Percentiles rank a stretch among this genome's conserved stretches.
Evolutionary conservation across 495 filamentous ascomycete species (phyloP).

Genomic region (Lepraria neglecta): DNA sequence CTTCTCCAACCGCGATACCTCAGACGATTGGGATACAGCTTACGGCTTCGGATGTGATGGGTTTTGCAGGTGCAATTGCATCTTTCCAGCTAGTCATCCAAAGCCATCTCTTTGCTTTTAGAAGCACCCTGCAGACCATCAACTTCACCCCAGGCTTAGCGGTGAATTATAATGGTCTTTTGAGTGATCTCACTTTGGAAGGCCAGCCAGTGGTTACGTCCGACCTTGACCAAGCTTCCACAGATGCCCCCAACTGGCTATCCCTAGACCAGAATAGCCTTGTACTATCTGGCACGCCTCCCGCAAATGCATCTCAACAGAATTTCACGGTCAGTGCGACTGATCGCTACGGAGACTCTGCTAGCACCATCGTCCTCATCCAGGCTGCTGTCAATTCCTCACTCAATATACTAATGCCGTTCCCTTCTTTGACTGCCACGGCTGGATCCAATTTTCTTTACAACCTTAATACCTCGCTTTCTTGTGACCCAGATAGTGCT

Average conservation of each 20-base stretch:
- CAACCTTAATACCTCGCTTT: conserved; percentile 49
- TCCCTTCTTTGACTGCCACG: conserved; percentile 46
- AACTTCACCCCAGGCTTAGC: conserved; percentile 51
- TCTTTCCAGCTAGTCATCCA: conserved; percentile 66
- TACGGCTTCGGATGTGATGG: conserved; percentile 72
- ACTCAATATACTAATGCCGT: conserved; percentile 41
- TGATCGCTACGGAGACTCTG: conserved; percentile 57
- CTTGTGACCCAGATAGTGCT: conserved; percentile 33
- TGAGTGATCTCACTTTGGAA: conserved; percentile 55
- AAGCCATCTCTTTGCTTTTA: conserved; percentile 59
- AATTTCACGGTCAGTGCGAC: conserved; percentile 61
- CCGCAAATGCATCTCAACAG: conserved; percentile 45
- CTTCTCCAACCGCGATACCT: conserved; percentile 57
- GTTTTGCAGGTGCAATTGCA: conserved; percentile 62
- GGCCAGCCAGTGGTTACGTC: conserved; percentile 42
- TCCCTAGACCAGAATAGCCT: conserved; percentile 58
- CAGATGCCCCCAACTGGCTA: conserved; percentile 62
- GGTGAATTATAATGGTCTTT: conserved; percentile 52
- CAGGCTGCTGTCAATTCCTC: conserved; percentile 40
- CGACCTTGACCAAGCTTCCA: conserved; percentile 44
- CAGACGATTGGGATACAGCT: conserved; percentile 67
- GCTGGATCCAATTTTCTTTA: conserved; percentile 61
- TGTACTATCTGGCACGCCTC: conserved; percentile 58
- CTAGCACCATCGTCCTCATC: conserved; percentile 58
- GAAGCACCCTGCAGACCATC: conserved; percentile 48